phyloP scores from a whole-genome alignment of 352 stramenopile genomes.

The Pythium sukuiense region DNA sequence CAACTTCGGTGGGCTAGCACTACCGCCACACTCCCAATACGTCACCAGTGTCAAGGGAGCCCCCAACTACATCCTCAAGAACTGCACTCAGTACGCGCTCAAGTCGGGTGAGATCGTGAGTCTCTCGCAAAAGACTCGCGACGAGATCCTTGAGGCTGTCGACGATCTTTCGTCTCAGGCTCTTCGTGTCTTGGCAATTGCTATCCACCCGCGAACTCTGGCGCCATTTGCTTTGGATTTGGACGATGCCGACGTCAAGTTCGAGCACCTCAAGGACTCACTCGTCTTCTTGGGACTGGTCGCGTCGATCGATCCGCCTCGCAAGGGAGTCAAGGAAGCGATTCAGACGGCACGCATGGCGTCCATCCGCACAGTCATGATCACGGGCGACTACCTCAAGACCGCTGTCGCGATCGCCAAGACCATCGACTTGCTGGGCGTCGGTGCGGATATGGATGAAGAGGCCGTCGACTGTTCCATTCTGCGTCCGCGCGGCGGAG shows the following conservation, averaged over 20 bases:
- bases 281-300: constrained; percentile 90
- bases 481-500: constrained; percentile 25
- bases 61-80: constrained; percentile 32
- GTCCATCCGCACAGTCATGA: constrained; percentile 71
- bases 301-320: constrained; percentile 70
- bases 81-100: constrained; percentile 21
- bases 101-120: constrained; percentile 23
- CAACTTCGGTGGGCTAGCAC: constrained; percentile 13
- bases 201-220: constrained; percentile 39
- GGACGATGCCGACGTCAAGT: constrained; percentile 32
- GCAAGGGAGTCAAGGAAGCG: constrained; percentile 39
- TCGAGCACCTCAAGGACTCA: constrained; percentile 31
- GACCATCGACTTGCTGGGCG: constrained; percentile 78
- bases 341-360: constrained; percentile 33
- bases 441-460: constrained; percentile 41
- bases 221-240: constrained; percentile 34
- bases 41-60: constrained; percentile 32
- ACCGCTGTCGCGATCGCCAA: constrained; percentile 90
- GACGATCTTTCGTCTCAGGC: constrained; percentile 39
- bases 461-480: constrained; percentile 53
- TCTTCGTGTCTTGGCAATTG: constrained; percentile 67
- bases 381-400: constrained; percentile 91
- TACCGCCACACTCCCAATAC: constrained; percentile 9
- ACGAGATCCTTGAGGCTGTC: constrained; percentile 33
- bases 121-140: constrained; percentile 15